These are phyloP conservation scores for Metschnikowia shivogae DNA, from an alignment of 805 yeast species.

Conservation along the genomic window DNA sequence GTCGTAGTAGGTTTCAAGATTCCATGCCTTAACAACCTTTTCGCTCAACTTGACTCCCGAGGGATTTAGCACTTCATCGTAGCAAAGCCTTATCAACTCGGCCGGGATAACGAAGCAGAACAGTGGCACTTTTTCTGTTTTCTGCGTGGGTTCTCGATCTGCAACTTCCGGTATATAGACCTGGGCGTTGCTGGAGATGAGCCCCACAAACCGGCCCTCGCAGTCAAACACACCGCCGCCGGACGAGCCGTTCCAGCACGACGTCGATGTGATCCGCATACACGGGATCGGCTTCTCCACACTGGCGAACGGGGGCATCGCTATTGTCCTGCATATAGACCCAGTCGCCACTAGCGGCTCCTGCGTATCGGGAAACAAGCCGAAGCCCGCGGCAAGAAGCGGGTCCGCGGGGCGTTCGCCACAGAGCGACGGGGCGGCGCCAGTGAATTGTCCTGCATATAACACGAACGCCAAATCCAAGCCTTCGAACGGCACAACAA, in stretches of 20 bases:
- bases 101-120: slow-evolving; percentile 33
- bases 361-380: slow-evolving; percentile 29
- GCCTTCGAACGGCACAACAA: slow-evolving; percentile 27
- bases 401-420: slow-evolving; percentile 13
- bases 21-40: slow-evolving; percentile 22
- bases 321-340: slow-evolving; percentile 19
- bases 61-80: not conserved
- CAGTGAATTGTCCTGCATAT: slow-evolving; percentile 2
- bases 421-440: not conserved
- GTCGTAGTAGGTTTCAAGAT: slow-evolving; percentile 19
- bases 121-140: slow-evolving; percentile 29
- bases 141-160: not conserved
- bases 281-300: slow-evolving; percentile 7
- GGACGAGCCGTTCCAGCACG: slow-evolving; percentile 51
- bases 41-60: slow-evolving; percentile 8
- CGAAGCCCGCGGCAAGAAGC: slow-evolving; percentile 37
- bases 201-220: slow-evolving; percentile 30
- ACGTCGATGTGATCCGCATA: slow-evolving; percentile 35
- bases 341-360: slow-evolving; percentile 36
- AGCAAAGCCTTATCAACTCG: slow-evolving; percentile 27
- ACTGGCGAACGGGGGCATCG: slow-evolving; percentile 9
- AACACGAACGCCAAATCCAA: slow-evolving; percentile 37
- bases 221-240: slow-evolving; percentile 41
- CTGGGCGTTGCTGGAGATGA: slow-evolving; percentile 44
- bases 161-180: slow-evolving; percentile 20